Conservation (phyloP, 176 grass and related monocot genomes). For the Aegilops bicornis region DNA sequence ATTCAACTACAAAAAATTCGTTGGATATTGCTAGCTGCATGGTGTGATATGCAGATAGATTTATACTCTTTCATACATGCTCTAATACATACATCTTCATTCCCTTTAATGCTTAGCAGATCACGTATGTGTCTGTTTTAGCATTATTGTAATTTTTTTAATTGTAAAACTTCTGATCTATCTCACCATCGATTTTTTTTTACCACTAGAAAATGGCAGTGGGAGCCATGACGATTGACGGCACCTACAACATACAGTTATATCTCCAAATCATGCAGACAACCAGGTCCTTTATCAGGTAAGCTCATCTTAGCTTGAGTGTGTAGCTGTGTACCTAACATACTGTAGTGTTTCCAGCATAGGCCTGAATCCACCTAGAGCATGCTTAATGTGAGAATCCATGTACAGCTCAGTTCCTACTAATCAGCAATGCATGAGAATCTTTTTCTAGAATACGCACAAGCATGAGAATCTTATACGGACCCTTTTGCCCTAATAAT, state of each 20-base stretch:
- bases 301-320: background rate
- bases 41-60: background rate
- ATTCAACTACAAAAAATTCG: too few relatives aligned
- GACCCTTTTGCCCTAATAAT: background rate
- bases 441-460: too few relatives aligned
- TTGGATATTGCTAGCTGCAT: background rate
- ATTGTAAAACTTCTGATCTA: too few relatives aligned
- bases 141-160: background rate
- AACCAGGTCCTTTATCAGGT: conserved; percentile 13
- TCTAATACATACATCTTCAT: background rate
- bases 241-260: conserved; percentile 30
- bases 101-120: too few relatives aligned
- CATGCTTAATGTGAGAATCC: background rate
- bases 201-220: background rate
- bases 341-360: background rate
- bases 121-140: too few relatives aligned
- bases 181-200: too few relatives aligned
- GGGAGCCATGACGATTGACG: background rate
- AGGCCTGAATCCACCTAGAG: background rate
- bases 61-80: background rate
- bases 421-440: background rate
- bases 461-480: background rate
- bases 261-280: conserved; percentile 27
- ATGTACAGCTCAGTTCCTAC: background rate
- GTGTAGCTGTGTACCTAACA: background rate